Evolutionary conservation across 306 rosid genomes (phyloP).

Genomic region (Arachis hypogaea): DNA sequence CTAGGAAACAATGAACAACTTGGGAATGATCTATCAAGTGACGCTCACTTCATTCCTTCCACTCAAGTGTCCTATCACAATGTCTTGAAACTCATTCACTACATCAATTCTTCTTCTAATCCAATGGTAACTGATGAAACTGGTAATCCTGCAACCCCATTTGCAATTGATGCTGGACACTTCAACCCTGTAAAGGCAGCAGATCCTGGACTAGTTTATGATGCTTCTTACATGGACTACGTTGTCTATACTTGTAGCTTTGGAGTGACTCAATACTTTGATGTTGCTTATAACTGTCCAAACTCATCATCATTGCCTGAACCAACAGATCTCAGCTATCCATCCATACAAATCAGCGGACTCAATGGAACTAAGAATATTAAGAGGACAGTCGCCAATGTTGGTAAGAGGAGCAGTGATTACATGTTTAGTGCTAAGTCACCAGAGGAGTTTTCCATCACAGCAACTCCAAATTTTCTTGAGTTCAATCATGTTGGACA

Average conservation of each 20-base stretch:
- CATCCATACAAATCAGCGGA: conserved; percentile 70
- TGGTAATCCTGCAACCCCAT: conserved; percentile 64
- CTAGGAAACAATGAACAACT: conserved; percentile 53
- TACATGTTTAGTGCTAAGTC: conserved; percentile 63
- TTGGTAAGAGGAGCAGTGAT: conserved; percentile 54
- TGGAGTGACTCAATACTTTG: conserved; percentile 40
- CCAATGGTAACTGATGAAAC: conserved; percentile 75
- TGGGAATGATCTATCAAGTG: conserved; percentile 64
- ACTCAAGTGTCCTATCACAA: conserved; percentile 54
- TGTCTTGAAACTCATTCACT: conserved; percentile 51
- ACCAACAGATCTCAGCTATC: conserved; percentile 71
- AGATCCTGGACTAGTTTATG: conserved; percentile 87
- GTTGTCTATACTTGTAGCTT: conserved; percentile 60
- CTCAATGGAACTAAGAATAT: conserved; percentile 51
- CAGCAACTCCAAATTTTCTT: conserved; percentile 63
- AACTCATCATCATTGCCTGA: conserved; percentile 26
- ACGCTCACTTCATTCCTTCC: conserved; percentile 80
- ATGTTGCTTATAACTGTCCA: conserved; percentile 56
- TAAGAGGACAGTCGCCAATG: conserved; percentile 77
- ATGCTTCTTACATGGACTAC: conserved; percentile 76
- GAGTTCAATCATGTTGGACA: conserved; percentile 63
- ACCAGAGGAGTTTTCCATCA: conserved; percentile 56
- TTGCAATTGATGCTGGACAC: conserved; percentile 83
- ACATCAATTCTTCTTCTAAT: conserved; percentile 50
- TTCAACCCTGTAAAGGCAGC: conserved; percentile 69